These are phyloP conservation scores for Blastocladiella britannica DNA, from an alignment of 192 early-diverging fungal species.

Conservation along the genomic window DNA sequence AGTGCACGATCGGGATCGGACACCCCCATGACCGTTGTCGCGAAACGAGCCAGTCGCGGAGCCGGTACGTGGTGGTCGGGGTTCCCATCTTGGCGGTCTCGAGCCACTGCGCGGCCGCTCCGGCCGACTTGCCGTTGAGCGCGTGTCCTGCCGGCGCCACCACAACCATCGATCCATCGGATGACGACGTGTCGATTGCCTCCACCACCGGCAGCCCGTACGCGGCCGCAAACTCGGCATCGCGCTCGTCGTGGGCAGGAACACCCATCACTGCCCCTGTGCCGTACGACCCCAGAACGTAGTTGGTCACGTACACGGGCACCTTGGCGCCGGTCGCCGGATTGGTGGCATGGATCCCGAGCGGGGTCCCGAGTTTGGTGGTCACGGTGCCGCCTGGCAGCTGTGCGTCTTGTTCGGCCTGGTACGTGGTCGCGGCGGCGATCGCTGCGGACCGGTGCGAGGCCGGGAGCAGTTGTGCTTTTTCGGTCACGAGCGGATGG, in stretches of 20 bases:
- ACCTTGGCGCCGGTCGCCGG: conserved; percentile 32
- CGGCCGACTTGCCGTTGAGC: neutral
- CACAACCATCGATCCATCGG: conserved; percentile 1
- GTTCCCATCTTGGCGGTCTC: neutral
- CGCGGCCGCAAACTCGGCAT: conserved; percentile 38
- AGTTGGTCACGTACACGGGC: conserved; percentile 50
- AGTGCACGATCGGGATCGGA: conserved; percentile 87
- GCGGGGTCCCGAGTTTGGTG: conserved; percentile 24
- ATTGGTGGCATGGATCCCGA: conserved; percentile 38
- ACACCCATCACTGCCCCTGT: conserved; percentile 76
- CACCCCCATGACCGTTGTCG: conserved; percentile 93
- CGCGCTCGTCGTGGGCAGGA: conserved; percentile 55
- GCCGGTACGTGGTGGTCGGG: conserved; percentile 35
- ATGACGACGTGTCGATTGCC: too few relatives aligned
- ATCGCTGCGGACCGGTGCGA: neutral
- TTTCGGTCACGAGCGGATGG: conserved; percentile 30
- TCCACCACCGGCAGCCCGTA: conserved; percentile 20
- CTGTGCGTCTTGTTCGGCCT: conserved; percentile 1
- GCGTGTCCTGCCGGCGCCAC: too few relatives aligned
- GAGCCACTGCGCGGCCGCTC: neutral
- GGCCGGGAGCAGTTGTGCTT: neutral
- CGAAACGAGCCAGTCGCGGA: conserved; percentile 90
- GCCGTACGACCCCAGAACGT: conserved; percentile 55
- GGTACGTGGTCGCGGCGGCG: neutral
- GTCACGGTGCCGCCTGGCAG: conserved; percentile 7